Percentiles rank a stretch among this genome's conserved stretches.
Conservation (phyloP, 306 rosid species). For the Vigna radiata region DNA sequence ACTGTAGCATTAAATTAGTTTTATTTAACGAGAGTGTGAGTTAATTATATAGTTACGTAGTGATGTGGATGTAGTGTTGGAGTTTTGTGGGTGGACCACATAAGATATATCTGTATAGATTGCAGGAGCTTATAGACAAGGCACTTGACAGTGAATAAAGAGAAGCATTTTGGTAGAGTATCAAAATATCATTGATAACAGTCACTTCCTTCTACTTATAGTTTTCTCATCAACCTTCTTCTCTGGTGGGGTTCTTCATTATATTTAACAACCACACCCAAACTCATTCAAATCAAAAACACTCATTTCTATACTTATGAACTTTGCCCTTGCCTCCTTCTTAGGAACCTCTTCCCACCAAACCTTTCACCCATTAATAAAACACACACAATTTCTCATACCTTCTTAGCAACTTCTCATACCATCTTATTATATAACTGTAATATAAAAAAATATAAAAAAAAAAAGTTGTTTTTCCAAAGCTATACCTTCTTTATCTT, state of each 20-base stretch:
- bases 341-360: conserved; percentile 3
- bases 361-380: neutral
- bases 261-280: conserved; percentile 14
- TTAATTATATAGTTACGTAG: neutral
- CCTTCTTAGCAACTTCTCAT: no score
- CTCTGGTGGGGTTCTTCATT: neutral
- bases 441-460: no score
- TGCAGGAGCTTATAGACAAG: neutral
- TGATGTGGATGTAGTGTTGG: neutral
- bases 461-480: no score
- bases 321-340: no score
- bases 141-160: conserved; percentile 14
- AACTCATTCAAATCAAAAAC: neutral
- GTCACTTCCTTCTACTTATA: neutral
- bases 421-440: no score
- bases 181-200: conserved; percentile 31
- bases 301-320: neutral
- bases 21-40: neutral
- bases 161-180: conserved; percentile 22
- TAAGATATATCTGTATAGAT: neutral
- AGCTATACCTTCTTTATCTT: no score
- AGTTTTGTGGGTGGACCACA: conserved; percentile 20
- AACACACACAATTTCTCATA: no score
- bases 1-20: neutral
- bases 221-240: neutral